Evolutionary conservation across 2,329 filamentous ascomycete genomes (phyloP).

Genomic region (Arthrinium phaeospermum): DNA sequence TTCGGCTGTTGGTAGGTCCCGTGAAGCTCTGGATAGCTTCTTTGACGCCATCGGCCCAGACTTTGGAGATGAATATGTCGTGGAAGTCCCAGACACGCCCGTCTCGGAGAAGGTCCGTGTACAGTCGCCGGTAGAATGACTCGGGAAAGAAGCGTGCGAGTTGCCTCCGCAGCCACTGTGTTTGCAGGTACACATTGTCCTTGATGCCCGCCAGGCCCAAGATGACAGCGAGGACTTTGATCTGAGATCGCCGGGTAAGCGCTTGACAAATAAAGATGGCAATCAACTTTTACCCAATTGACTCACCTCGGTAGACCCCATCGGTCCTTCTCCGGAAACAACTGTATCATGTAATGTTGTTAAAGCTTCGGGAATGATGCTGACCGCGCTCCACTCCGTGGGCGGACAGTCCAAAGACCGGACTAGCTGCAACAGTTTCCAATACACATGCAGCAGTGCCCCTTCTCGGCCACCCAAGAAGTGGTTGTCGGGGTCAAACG

Average conservation of each 20-base stretch:
- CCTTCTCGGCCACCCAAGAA: constrained; percentile 19
- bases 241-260: not conserved
- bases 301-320: not conserved
- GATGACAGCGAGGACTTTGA: not conserved
- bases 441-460: not conserved
- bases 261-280: too few relatives aligned
- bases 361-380: not conserved
- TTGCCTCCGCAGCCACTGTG: constrained; percentile 29
- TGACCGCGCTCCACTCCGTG: not conserved
- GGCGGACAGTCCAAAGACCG: not conserved
- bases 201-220: not conserved
- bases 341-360: not conserved
- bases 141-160: constrained; percentile 18
- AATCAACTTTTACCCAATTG: not conserved
- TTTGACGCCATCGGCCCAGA: constrained; percentile 21
- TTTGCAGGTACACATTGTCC: not conserved
- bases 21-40: constrained; percentile 22
- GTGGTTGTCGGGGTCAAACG: constrained; percentile 22
- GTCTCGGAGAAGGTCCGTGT: constrained; percentile 29
- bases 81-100: constrained; percentile 35
- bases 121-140: constrained; percentile 21
- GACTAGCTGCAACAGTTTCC: not conserved
- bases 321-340: not conserved
- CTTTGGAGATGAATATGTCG: constrained; percentile 27
- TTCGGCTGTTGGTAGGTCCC: constrained; percentile 18